Evolutionary conservation across 2,329 filamentous ascomycete species (phyloP), one percentile per base, ranked within the genome.

Genomic region (Botrytis hyacinthi): DNA sequence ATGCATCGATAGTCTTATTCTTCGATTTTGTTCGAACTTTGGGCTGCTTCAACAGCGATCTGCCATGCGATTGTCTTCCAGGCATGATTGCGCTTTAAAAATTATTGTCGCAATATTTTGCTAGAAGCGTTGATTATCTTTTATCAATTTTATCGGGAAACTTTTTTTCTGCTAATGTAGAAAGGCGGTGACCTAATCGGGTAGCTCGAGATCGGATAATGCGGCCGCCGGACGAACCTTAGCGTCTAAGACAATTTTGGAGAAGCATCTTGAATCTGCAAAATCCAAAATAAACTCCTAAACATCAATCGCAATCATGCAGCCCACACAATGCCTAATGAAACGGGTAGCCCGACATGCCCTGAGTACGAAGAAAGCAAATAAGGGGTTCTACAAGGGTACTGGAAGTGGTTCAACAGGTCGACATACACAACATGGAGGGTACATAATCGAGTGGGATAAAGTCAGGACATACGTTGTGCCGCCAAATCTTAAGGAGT

Each of bases 351-450:
- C 91, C 83, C 94, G 95, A 81, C 86, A 95, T 74, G 87, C 88
- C 71, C 89, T 99, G 80, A 98, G 93, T 20, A 97, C 95, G 78
- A 99, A 99, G 85, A 91, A 96, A 83, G 91, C 95, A 82, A 93
- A 92, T 82, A 93, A 94, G 81, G 95, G 95, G 78, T 99, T 91
- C 89, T 99, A 99, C 90, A 98, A 98, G 87, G 96, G 96, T 81
- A 98, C 92, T 79, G 88, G 95, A 65, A 92, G 94, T 0, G 96
- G 96, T 2, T 90, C 92, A 60, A 94, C 97, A 90, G 96, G 96
- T 82, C 84, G 86, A 22, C 93, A 97, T 84, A 95, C 93, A 72
- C 92, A 93, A 82, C 89, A 90, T 81, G 96, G 95, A 83, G 91
- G 91, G 69, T 99, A 96, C 83, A 82, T 90, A 65, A 91, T 98